Evolutionary conservation across 2,329 filamentous ascomycete genomes (phyloP).

Genomic region (Exophiala sp.): DNA sequence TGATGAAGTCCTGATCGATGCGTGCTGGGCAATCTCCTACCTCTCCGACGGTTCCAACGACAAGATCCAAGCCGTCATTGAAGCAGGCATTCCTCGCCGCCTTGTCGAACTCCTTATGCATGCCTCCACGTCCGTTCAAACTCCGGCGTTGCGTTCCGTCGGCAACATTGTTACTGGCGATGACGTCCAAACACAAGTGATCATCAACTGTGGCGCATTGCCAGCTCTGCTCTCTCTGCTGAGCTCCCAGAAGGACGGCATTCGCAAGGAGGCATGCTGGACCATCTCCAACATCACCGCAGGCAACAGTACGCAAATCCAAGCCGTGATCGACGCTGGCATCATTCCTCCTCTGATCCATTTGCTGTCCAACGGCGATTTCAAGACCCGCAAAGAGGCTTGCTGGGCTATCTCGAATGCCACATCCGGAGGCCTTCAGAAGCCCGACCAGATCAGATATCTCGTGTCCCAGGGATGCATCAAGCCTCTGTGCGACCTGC

Average conservation of each 20-base stretch:
- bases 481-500: constrained; percentile 90
- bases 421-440: constrained; percentile 93
- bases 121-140: constrained; percentile 95
- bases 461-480: constrained; percentile 91
- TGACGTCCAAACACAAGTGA: constrained; percentile 97
- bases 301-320: constrained; percentile 95
- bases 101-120: constrained; percentile 97
- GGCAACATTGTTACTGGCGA: constrained; percentile 99
- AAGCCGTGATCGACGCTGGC: constrained; percentile 91
- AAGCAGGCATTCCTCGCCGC: constrained; percentile 92
- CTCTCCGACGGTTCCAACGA: constrained; percentile 97
- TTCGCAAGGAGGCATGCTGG: constrained; percentile 99
- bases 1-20: constrained; percentile 96
- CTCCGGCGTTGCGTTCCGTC: constrained; percentile 90
- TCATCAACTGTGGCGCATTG: constrained; percentile 95
- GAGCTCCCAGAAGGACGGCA: constrained; percentile 96
- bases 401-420: constrained; percentile 99
- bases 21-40: constrained; percentile 99
- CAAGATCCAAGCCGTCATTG: constrained; percentile 98
- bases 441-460: constrained; percentile 97
- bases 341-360: constrained; percentile 96
- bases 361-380: constrained; percentile 89
- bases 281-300: constrained; percentile 99
- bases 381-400: constrained; percentile 98
- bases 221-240: constrained; percentile 87